These are phyloP conservation scores for Penicillium goetzii DNA, from an alignment of 495 filamentous ascomycete genomes.

Conservation along the genomic window DNA sequence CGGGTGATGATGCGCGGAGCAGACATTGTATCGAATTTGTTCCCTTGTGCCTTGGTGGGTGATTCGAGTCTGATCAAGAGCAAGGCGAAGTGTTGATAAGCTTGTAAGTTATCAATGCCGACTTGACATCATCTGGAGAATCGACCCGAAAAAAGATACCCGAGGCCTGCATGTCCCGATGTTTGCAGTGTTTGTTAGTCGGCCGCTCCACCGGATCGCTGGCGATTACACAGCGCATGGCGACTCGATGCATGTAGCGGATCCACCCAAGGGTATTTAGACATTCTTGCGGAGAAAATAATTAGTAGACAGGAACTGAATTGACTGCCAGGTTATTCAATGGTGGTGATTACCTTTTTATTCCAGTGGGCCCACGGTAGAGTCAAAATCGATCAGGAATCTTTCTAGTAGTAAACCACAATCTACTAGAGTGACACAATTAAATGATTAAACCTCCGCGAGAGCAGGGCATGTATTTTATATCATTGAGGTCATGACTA, in stretches of 20 bases:
- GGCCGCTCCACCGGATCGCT: conserved; percentile 27
- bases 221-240: conserved; percentile 20
- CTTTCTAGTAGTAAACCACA: background rate
- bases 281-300: background rate
- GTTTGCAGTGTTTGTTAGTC: conserved; percentile 46
- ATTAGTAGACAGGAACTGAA: background rate
- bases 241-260: background rate
- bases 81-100: conserved; percentile 21
- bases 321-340: background rate
- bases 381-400: background rate
- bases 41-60: background rate
- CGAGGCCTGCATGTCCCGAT: conserved; percentile 26
- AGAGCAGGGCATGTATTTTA: conserved; percentile 37
- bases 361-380: background rate
- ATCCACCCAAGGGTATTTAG: background rate
- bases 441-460: conserved; percentile 15
- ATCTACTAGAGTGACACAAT: background rate
- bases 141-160: conserved; percentile 30
- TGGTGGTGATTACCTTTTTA: too few species aligned
- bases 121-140: conserved; percentile 50
- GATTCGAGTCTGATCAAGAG: conserved; percentile 12
- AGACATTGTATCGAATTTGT: conserved; percentile 39
- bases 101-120: conserved; percentile 18
- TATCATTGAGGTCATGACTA: conserved; percentile 49
- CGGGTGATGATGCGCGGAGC: conserved; percentile 40